Evolutionary conservation across 495 filamentous ascomycete genomes (phyloP), one percentile per base, ranked within the genome.

Genomic region (Xylaria intraflava): DNA sequence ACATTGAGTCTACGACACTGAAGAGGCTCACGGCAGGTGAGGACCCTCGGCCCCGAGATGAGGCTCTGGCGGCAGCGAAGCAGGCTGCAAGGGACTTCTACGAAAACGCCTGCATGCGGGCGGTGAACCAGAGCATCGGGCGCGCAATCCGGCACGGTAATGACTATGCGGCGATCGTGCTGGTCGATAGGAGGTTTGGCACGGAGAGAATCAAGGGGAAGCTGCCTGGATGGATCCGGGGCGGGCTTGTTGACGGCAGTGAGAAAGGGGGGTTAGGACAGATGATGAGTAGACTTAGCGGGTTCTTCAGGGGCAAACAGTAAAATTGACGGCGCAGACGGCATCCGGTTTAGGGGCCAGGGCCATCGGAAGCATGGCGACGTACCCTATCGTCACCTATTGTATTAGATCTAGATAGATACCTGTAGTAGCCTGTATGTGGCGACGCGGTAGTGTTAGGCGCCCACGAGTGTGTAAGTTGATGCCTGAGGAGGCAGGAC

Each of bases 101-200:
- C 65, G 91, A 96, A 68, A 97, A 97, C 62, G 83, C 88, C 2
- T 95, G 89, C 69, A 95, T 98, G 89, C 78, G 93, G 38, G 89
- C 92, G 12, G 94, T 98, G 36, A 98, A 98, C 66, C 93, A 98
- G 73, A 90, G 87, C 61, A 89, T 98, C 58, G 93, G 93, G 3
- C 77, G 93, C 54, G 93, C 91, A 1, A 96, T 98, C 57, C 75
- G 93, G 31, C 93, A 98, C 69, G 80, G 78, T 12, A 78, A 79
- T 33, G 93, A 98, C 60, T 96, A 94, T 69, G 94, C 94, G 1
- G 83, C 85, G 16, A 96, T 98, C 45, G 68, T 95, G 33, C 77
- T 98, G 59, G 71, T 95, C 26, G 93, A 98, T 59, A 75, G 77
- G 56, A 73, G 93, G 47, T 98, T 91, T 71, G 76, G 72, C 24